These are phyloP conservation scores for Camellia granthamiana DNA, from an alignment of 148 eudicot species.

Conservation along the genomic window DNA sequence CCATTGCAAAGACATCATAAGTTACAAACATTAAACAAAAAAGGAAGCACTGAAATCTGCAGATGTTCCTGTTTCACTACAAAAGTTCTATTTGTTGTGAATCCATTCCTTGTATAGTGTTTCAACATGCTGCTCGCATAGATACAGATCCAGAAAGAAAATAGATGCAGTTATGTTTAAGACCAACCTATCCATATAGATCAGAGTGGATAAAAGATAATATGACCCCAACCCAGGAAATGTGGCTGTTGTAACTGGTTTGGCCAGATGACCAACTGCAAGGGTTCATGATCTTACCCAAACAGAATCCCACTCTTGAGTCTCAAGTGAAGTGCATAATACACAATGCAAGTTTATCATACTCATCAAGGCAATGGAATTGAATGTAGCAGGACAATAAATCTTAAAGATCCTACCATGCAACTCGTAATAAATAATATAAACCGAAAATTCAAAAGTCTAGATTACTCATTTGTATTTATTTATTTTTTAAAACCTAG, in stretches of 20 bases:
- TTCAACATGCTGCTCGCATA: neutral
- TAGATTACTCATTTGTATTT: too few relatives aligned
- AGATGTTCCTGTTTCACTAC: neutral
- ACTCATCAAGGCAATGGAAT: neutral
- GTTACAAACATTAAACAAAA: neutral
- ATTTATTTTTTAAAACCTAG: neutral
- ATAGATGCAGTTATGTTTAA: neutral
- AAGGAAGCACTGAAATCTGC: neutral
- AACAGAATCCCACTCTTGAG: neutral
- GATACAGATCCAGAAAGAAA: conserved; percentile 2
- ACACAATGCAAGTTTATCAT: neutral
- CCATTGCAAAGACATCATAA: neutral
- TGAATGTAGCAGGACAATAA: neutral
- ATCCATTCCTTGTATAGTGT: neutral
- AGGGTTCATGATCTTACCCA: neutral
- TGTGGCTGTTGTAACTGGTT: neutral
- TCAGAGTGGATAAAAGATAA: neutral
- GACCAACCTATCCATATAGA: neutral
- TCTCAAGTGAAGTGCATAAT: neutral
- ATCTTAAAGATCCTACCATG: neutral
- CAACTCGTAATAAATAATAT: neutral
- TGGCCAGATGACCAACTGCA: conserved; percentile 1
- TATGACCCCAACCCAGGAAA: neutral
- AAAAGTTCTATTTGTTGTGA: neutral
- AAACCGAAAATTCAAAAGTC: neutral